Evolutionary conservation across 768 basidiomycete genomes (phyloP), one percentile per base, ranked within the genome.

Genomic region (Dioszegia aurantiaca): DNA sequence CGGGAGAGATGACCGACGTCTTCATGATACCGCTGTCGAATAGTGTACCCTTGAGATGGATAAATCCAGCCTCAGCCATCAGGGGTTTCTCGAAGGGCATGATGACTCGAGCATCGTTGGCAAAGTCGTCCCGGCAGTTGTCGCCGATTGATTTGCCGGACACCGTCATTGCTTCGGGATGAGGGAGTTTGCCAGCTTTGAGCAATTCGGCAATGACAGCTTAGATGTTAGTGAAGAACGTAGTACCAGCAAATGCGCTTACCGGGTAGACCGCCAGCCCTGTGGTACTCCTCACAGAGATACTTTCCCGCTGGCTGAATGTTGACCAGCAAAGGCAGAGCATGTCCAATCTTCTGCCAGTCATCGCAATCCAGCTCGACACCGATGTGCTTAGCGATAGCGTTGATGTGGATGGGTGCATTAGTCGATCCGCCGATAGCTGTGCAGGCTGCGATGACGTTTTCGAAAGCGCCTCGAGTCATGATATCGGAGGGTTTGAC

Each of bases 21-120:
- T 72, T 73, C 71, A 73, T 74, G 59, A 74, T 76, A 12, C 68
- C 75, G 43, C 65, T 67, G 58, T 76, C 71, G 68, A 76, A 76
- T 1, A 76, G 59, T 6, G 41, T 65, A 1, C 75, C 75, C 23
- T 64, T 72, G 47, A 76, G 65, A 58, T 74, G 54, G 23, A 76
- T 43, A 62, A 76, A 76, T 14, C 75, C 75, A 10, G 75, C 75
- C 21, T 69, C 52, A 5, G 59, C 33, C 46, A 65, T 58, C 26
- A 76, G 64, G 2, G 75, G 75, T 26, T 68, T 60, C 11, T 66
- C 61, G 57, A 62, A 65, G 0, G 73, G 65, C 8, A 65, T 36
- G 60, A 76, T 76, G 33, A 76, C 75, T 12, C 73, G 61, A n/a
- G 55, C 45, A 40, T 74, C 75, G 42, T 45, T 52, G 4, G 75